Evolutionary conservation across 2,329 filamentous ascomycete species (phyloP).

Genomic region (Diaporthe aspalathi): DNA sequence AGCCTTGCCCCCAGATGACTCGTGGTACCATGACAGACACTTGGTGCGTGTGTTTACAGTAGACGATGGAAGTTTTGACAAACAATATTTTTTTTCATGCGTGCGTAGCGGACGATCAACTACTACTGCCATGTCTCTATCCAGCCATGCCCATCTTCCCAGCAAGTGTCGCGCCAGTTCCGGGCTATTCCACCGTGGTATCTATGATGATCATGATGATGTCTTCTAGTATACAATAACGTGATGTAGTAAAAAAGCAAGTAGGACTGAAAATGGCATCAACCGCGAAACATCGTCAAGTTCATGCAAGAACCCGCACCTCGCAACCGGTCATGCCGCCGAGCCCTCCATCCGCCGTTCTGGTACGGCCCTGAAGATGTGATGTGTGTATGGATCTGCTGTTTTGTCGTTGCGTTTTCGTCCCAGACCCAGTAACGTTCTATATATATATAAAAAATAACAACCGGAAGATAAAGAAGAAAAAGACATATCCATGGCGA

Average conservation of each 20-base stretch:
- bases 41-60: no score
- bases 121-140: constrained; percentile 14
- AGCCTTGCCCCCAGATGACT: neutral
- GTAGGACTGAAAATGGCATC: constrained; percentile 9
- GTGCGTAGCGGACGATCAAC: constrained; percentile 27
- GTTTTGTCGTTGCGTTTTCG: constrained; percentile 23
- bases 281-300: constrained; percentile 23
- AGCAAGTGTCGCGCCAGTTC: constrained; percentile 29
- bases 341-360: neutral
- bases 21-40: neutral
- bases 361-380: neutral
- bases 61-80: neutral
- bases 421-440: constrained; percentile 18
- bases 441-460: neutral
- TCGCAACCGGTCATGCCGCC: neutral
- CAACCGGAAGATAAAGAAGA: constrained; percentile 24
- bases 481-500: constrained; percentile 31
- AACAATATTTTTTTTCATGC: constrained; percentile 17
- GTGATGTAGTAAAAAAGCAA: constrained; percentile 16
- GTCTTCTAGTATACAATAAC: constrained; percentile 35
- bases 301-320: constrained; percentile 8
- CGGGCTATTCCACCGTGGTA: constrained; percentile 32
- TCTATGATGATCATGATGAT: constrained; percentile 31
- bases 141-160: constrained; percentile 25
- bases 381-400: neutral